Base-by-base conservation (phyloP, 163 green algal genomes). In the Smithsoniella earleae region DNA sequence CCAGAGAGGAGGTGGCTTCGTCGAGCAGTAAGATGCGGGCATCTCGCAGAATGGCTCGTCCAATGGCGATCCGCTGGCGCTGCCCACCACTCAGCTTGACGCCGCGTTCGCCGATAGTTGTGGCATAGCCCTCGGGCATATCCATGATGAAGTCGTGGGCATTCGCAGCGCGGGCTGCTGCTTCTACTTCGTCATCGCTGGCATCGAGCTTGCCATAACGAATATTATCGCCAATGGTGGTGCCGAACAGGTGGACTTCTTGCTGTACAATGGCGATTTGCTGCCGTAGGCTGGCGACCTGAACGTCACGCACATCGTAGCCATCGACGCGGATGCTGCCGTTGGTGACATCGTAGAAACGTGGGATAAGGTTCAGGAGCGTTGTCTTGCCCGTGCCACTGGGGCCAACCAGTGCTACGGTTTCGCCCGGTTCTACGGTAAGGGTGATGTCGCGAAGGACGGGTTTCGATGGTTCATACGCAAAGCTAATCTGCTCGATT, bases 241-340 rank as follows among this genome's bases (percentile, higher is more conserved):
- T 91, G 18, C 85, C 85, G 80, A 98, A 98, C 38, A 98, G 87
- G 2, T 81, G 87, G 1, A 91, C 90, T 84, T 98, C 91, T 81
- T 98, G 93, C 43, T 58, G 82, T 27, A 96, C 89, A 33, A 96
- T 74, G 0, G 79, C 89, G 37, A 97, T 77, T 0, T 76, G 79
- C 2, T n/a, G 37, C 8, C 84, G 63, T 62, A 86, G 76, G 16
- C 77, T 83, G 2, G 36, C n/a, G n/a, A n/a, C n/a, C n/a, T n/a
- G n/a, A n/a, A n/a, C n/a, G n/a, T 1, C 31, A 22, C 16, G 63
- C 18, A 73, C 34, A 38, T 62, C 16, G 22, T 36, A n/a, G 63
- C 63, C 84, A n/a, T 75, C 30, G 20, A 81, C 82, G 2, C 44
- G n/a, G 27, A 45, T 34, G 69, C 3, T 46, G 28, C 69, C 46